These are phyloP conservation scores for Pleurostoma richardsiae DNA, from an alignment of 2,329 filamentous ascomycete genomes.

Conservation along the genomic window DNA sequence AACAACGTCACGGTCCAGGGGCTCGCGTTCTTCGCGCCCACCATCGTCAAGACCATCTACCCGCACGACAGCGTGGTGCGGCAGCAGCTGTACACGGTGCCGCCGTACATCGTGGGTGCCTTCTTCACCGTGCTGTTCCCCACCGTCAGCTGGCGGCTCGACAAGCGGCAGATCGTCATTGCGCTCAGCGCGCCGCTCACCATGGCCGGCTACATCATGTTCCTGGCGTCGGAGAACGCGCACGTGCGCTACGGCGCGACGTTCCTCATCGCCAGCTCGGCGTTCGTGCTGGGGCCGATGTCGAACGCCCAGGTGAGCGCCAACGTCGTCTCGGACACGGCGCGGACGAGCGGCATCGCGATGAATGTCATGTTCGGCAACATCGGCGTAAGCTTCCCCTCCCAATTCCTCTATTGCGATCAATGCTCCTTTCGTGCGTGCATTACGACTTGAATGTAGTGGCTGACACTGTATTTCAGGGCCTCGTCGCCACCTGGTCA, in stretches of 20 bases:
- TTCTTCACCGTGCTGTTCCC: slow-evolving; percentile 62
- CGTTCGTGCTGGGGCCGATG: slow-evolving; percentile 59
- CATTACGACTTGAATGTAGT: too few relatives aligned
- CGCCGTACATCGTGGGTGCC: slow-evolving; percentile 64
- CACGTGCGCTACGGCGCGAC: slow-evolving; percentile 63
- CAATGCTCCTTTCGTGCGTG: too few relatives aligned
- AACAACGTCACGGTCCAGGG: slow-evolving; percentile 69
- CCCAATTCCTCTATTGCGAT: neutral
- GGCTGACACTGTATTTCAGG: slow-evolving; percentile 17
- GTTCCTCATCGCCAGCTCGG: slow-evolving; percentile 62
- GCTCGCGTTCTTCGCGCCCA: slow-evolving; percentile 64
- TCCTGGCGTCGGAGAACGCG: slow-evolving; percentile 49
- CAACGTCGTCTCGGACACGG: slow-evolving; percentile 68
- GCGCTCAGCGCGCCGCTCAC: slow-evolving; percentile 55
- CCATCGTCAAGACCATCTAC: slow-evolving; percentile 66
- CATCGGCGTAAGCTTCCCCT: slow-evolving; percentile 40
- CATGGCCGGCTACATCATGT: slow-evolving; percentile 68
- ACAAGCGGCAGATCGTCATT: slow-evolving; percentile 57
- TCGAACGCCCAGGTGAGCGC: slow-evolving; percentile 64
- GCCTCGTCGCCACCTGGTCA: slow-evolving; percentile 60
- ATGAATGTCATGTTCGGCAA: slow-evolving; percentile 69
- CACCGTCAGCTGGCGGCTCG: slow-evolving; percentile 54
- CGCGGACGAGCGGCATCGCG: slow-evolving; percentile 61
- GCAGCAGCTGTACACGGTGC: slow-evolving; percentile 66
- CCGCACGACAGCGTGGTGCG: slow-evolving; percentile 49